Percentiles rank a stretch among this genome's conserved stretches.
Evolutionary conservation across 805 yeast species (phyloP).

Genomic region (Soucietia sequanensis): DNA sequence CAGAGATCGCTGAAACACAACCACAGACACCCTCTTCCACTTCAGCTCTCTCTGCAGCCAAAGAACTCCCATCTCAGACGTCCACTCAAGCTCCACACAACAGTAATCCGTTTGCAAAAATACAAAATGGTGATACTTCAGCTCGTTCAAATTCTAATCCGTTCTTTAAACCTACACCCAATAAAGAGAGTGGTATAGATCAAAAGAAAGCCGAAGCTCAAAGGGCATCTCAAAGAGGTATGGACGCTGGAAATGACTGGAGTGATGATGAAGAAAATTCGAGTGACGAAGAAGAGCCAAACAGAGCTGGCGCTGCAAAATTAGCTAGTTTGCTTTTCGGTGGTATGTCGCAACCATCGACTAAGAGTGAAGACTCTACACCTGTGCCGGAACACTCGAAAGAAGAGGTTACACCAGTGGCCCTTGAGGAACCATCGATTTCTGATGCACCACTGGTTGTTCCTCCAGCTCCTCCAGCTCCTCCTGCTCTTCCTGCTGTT

Average conservation of each 20-base stretch:
- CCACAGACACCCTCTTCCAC: not conserved
- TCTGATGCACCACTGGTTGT: slow-evolving; percentile 1
- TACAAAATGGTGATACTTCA: slow-evolving; percentile 14
- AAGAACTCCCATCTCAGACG: too few species aligned
- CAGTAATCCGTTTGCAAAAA: slow-evolving; percentile 52
- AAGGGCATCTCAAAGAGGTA: slow-evolving; percentile 68
- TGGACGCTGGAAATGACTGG: slow-evolving; percentile 43
- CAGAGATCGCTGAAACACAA: slow-evolving; percentile 4
- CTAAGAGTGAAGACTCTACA: not conserved
- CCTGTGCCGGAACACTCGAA: slow-evolving; percentile 1
- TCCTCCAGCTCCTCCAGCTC: slow-evolving; percentile 7
- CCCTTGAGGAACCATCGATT: slow-evolving; percentile 2
- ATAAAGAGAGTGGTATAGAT: slow-evolving; percentile 40
- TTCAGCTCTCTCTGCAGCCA: slow-evolving; percentile 8
- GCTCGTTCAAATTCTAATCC: slow-evolving; percentile 43
- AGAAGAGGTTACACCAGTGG: slow-evolving; percentile 11
- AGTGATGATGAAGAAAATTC: slow-evolving; percentile 44
- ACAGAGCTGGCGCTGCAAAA: slow-evolving; percentile 54
- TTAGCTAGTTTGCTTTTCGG: slow-evolving; percentile 54
- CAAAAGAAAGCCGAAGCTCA: slow-evolving; percentile 64
- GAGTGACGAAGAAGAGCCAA: slow-evolving; percentile 50
- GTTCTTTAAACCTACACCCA: slow-evolving; percentile 51
- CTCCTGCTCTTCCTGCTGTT: slow-evolving; percentile 6
- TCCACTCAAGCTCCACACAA: slow-evolving; percentile 25
- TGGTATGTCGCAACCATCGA: slow-evolving; percentile 42